Conservation (phyloP, 306 rosid species). For the Ceratonia siliqua region DNA sequence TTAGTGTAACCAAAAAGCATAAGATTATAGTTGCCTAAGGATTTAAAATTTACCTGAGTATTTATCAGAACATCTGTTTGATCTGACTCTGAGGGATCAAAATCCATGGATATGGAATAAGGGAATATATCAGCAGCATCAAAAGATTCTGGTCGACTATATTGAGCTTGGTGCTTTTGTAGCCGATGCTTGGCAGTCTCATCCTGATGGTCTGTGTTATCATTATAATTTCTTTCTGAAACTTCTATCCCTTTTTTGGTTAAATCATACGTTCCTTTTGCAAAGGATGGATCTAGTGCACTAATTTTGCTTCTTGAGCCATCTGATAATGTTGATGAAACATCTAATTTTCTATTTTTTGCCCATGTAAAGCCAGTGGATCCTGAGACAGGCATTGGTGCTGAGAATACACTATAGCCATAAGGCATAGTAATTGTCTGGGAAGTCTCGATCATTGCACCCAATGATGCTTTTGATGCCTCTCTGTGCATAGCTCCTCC, state of each 20-base stretch:
- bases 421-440: slow-evolving; percentile 32
- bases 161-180: slow-evolving; percentile 36
- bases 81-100: slow-evolving; percentile 32
- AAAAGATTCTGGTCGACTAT: slow-evolving; percentile 41
- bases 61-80: slow-evolving; percentile 26
- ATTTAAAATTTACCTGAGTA: slow-evolving; percentile 44
- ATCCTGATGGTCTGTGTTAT: slow-evolving; percentile 14
- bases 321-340: slow-evolving; percentile 67
- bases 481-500: slow-evolving; percentile 47
- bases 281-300: slow-evolving; percentile 78
- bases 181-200: slow-evolving; percentile 25
- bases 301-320: slow-evolving; percentile 82
- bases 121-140: slow-evolving; percentile 48
- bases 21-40: not conserved
- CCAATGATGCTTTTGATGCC: slow-evolving; percentile 43
- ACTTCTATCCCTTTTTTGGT: slow-evolving; percentile 39
- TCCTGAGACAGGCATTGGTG: slow-evolving; percentile 55
- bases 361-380: slow-evolving; percentile 86
- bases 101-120: slow-evolving; percentile 35
- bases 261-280: slow-evolving; percentile 49
- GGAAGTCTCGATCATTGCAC: slow-evolving; percentile 57
- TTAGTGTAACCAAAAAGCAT: slow-evolving; percentile 23
- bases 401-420: slow-evolving; percentile 49
- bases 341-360: slow-evolving; percentile 51
- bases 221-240: slow-evolving; percentile 32